Conservation (phyloP, 768 basidiomycete species). For the Collybia sp. region DNA sequence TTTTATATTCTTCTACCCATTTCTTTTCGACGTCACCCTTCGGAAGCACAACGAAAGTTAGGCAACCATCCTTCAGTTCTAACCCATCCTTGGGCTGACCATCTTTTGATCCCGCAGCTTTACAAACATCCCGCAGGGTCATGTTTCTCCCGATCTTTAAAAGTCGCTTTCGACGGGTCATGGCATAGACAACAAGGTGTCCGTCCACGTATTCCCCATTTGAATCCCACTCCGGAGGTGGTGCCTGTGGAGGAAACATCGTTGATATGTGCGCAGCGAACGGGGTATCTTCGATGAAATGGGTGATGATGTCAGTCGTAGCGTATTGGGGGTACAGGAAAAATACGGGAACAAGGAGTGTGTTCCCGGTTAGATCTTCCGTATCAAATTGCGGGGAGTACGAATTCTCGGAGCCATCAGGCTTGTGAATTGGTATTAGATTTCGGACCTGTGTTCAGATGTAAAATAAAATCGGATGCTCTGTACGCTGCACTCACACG, state of each 20-base stretch:
- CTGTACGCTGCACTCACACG: slow-evolving; percentile 41
- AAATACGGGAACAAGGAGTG: slow-evolving; percentile 82
- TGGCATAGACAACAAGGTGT: slow-evolving; percentile 77
- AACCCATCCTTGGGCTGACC: slow-evolving; percentile 70
- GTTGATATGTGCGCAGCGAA: slow-evolving; percentile 70
- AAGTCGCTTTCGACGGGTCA: slow-evolving; percentile 68
- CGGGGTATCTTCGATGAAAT: slow-evolving; percentile 81
- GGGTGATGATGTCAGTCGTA: slow-evolving; percentile 83
- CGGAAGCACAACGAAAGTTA: slow-evolving; percentile 76
- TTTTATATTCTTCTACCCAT: slow-evolving; percentile 90
- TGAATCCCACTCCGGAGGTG: slow-evolving; percentile 73
- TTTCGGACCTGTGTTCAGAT: slow-evolving; percentile 62
- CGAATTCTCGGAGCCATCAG: slow-evolving; percentile 48
- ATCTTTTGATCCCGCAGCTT: slow-evolving; percentile 53
- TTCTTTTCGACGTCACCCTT: slow-evolving; percentile 71
- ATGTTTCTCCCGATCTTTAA: slow-evolving; percentile 92
- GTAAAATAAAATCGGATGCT: slow-evolving; percentile 2
- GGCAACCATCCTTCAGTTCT: slow-evolving; percentile 76
- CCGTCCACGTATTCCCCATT: slow-evolving; percentile 59
- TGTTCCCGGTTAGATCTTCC: slow-evolving; percentile 52
- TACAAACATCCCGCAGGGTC: slow-evolving; percentile 75
- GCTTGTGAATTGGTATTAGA: slow-evolving; percentile 50
- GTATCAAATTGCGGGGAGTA: slow-evolving; percentile 64
- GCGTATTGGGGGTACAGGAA: slow-evolving; percentile 90
- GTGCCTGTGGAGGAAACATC: slow-evolving; percentile 78